phyloP scores from a whole-genome alignment of 169 alveolate species.

The Plasmodium gallinaceum region DNA sequence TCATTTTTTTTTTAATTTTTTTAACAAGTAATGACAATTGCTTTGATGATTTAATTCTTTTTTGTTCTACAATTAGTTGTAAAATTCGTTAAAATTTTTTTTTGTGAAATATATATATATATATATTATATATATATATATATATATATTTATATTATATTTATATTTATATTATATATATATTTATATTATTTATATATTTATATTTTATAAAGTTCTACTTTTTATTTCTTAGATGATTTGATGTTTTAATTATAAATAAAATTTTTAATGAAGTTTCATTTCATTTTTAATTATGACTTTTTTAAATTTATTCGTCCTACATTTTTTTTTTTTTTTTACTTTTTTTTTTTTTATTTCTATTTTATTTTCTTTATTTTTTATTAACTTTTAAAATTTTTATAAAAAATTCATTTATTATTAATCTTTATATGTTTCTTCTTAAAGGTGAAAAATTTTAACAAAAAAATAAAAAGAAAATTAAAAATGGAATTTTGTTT shows the following conservation, averaged over 20 bases:
- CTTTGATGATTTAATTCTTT: not conserved
- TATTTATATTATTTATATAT: too few species aligned
- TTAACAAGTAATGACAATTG: too few species aligned
- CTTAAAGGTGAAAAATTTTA: too few species aligned
- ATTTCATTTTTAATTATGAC: too few species aligned
- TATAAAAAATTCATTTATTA: not conserved
- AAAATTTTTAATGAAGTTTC: too few species aligned
- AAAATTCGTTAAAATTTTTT: slow-evolving; percentile 19
- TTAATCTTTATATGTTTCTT: not conserved
- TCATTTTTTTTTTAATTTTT: too few species aligned
- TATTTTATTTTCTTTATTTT: not conserved
- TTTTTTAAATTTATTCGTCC: not conserved
- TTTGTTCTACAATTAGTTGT: slow-evolving; percentile 30
- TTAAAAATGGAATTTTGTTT: too few species aligned
- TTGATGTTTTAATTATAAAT: not conserved
- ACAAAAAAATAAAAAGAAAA: too few species aligned
- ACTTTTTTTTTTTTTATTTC: not conserved
- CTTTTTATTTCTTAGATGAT: not conserved
- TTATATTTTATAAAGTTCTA: not conserved
- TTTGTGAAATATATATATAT: not conserved
- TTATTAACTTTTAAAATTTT: not conserved
- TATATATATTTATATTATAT: not conserved
- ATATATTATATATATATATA: not conserved
- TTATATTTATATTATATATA: too few species aligned
- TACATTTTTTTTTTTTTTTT: not conserved